phyloP scores from a whole-genome alignment of 23 red algal species.

The Gracilaria domingensis region DNA sequence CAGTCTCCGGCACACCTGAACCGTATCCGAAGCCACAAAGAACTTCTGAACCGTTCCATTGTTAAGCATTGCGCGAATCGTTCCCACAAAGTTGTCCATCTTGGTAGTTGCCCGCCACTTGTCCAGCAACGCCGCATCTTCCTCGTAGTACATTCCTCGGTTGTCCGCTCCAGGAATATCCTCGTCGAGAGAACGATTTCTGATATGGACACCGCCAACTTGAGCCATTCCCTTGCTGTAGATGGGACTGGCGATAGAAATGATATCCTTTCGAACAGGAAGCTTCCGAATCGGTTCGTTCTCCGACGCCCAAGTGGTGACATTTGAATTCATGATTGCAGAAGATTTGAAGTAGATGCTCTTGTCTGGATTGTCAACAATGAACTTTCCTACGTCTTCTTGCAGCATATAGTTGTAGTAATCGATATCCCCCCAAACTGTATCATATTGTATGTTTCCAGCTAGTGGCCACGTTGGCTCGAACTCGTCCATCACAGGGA shows the following conservation, averaged over 20 bases:
- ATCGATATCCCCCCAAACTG: slow-evolving; percentile 59
- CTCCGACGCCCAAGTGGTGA: slow-evolving; percentile 79
- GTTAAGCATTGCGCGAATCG: slow-evolving; percentile 51
- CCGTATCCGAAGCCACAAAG: slow-evolving; percentile 75
- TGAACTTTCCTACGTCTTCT: slow-evolving; percentile 48
- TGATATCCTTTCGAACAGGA: slow-evolving; percentile 44
- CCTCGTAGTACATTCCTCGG: slow-evolving; percentile 54
- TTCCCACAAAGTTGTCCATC: slow-evolving; percentile 45
- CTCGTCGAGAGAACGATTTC: slow-evolving; percentile 65
- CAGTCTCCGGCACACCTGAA: slow-evolving; percentile 45
- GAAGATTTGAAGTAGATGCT: slow-evolving; percentile 79
- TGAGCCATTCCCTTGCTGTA: slow-evolving; percentile 20
- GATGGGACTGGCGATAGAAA: background rate
- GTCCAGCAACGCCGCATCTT: slow-evolving; percentile 53
- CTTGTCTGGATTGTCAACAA: slow-evolving; percentile 61
- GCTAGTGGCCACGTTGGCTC: slow-evolving; percentile 55
- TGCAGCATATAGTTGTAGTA: slow-evolving; percentile 85
- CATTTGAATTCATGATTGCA: slow-evolving; percentile 71
- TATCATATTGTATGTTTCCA: slow-evolving; percentile 55
- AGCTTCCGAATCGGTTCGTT: slow-evolving; percentile 66
- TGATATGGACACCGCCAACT: slow-evolving; percentile 75
- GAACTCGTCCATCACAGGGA: slow-evolving; percentile 47
- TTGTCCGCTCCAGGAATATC: slow-evolving; percentile 55
- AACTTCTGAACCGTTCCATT: slow-evolving; percentile 63
- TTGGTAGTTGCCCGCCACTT: slow-evolving; percentile 70